Percentiles rank a stretch among this genome's conserved stretches.
Evolutionary conservation across 768 basidiomycete species (phyloP).

Genomic region (Auricularia sp.): DNA sequence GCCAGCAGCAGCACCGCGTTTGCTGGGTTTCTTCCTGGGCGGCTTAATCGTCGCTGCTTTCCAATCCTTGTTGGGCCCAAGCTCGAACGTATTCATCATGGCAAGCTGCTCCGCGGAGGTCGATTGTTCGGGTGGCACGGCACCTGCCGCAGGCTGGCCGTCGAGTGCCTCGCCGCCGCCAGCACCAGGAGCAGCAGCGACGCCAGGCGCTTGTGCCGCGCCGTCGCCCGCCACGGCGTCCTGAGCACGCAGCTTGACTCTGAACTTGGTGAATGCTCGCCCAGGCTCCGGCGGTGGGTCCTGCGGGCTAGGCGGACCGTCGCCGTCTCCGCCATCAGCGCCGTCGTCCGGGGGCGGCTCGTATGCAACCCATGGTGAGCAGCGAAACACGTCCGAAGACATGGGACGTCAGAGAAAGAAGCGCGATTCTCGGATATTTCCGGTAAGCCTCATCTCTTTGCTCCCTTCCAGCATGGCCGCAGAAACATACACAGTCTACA

Average conservation of each 20-base stretch:
- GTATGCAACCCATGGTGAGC: neutral
- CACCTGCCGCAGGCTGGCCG: neutral
- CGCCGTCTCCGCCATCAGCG: neutral
- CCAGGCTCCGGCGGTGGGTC: neutral
- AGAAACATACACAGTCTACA: neutral
- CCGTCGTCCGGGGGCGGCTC: neutral
- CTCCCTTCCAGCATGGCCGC: neutral
- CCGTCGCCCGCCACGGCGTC: neutral
- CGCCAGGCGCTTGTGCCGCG: neutral
- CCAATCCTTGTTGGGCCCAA: neutral
- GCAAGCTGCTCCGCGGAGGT: neutral
- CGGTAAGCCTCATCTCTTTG: neutral
- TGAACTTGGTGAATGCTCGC: neutral
- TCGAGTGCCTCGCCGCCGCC: neutral
- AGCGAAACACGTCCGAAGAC: neutral
- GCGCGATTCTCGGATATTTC: neutral
- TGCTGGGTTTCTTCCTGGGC: neutral
- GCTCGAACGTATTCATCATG: neutral
- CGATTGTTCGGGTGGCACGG: neutral
- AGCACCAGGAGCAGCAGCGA: neutral
- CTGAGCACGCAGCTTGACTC: neutral
- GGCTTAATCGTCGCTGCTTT: neutral
- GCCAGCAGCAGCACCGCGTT: neutral
- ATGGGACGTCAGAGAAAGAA: neutral
- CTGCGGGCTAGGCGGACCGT: neutral